Evolutionary conservation across 169 alveolate species (phyloP).

Genomic region (Plasmodium vivax): DNA sequence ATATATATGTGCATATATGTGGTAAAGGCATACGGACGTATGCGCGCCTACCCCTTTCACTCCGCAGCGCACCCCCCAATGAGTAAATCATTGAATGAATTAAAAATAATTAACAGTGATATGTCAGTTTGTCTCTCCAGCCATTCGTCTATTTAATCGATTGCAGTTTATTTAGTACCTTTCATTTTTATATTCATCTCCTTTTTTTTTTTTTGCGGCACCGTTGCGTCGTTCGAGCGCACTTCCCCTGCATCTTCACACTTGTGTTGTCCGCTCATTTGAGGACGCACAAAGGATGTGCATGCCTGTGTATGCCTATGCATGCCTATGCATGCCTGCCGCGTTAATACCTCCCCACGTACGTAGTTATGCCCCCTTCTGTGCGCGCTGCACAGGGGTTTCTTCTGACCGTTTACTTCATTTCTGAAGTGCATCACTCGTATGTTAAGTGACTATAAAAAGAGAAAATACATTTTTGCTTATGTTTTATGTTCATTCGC

Average conservation of each 20-base stretch:
- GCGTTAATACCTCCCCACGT: neutral
- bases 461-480: neutral
- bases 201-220: neutral
- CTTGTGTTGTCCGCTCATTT: neutral
- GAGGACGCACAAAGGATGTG: neutral
- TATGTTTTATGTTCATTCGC: neutral
- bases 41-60: neutral
- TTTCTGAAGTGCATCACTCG: neutral
- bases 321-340: neutral
- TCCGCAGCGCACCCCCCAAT: neutral
- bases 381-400: neutral
- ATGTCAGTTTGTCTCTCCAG: neutral
- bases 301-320: neutral
- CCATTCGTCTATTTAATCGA: neutral
- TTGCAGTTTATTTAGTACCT: neutral
- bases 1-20: neutral
- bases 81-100: neutral
- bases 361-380: neutral
- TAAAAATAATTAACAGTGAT: neutral
- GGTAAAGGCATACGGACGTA: neutral
- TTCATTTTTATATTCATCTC: neutral
- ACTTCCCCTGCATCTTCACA: neutral
- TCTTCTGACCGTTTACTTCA: neutral
- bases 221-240: neutral
- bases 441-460: neutral